Evolutionary conservation across 2,329 filamentous ascomycete genomes (phyloP).

Genomic region (Ophiostoma piceae): DNA sequence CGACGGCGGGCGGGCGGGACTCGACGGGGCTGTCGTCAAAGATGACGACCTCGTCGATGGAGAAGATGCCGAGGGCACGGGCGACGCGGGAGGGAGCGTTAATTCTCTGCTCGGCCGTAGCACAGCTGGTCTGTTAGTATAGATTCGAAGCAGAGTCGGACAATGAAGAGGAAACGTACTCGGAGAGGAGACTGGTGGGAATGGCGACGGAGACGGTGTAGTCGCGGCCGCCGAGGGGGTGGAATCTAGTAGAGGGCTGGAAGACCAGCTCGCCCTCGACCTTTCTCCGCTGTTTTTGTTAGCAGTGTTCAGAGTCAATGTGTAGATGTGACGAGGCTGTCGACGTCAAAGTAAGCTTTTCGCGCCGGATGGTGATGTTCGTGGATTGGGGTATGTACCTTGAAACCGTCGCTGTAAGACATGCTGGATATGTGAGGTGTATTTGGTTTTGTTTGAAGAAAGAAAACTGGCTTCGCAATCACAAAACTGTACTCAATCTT

Average conservation of each 20-base stretch:
- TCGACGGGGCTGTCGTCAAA: slow-evolving; percentile 63
- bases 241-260: slow-evolving; percentile 65
- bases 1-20: slow-evolving; percentile 43
- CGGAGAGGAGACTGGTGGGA: slow-evolving; percentile 70
- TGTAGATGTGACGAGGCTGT: background rate
- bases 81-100: slow-evolving; percentile 69
- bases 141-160: background rate
- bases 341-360: background rate
- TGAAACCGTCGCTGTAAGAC: slow-evolving; percentile 29
- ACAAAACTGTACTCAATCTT: background rate
- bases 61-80: slow-evolving; percentile 75
- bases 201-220: slow-evolving; percentile 75
- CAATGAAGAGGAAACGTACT: slow-evolving; percentile 45
- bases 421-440: slow-evolving; percentile 9
- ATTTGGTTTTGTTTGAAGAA: background rate
- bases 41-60: slow-evolving; percentile 75
- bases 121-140: slow-evolving; percentile 46
- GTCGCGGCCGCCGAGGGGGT: slow-evolving; percentile 56
- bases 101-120: slow-evolving; percentile 70
- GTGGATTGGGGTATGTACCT: slow-evolving; percentile 20
- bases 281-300: slow-evolving; percentile 45
- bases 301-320: background rate
- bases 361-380: background rate
- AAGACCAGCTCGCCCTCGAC: slow-evolving; percentile 43
- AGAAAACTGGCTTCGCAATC: background rate